Base-by-base conservation (phyloP, 2,329 filamentous ascomycete species). In the Hypoxylon sp. region DNA sequence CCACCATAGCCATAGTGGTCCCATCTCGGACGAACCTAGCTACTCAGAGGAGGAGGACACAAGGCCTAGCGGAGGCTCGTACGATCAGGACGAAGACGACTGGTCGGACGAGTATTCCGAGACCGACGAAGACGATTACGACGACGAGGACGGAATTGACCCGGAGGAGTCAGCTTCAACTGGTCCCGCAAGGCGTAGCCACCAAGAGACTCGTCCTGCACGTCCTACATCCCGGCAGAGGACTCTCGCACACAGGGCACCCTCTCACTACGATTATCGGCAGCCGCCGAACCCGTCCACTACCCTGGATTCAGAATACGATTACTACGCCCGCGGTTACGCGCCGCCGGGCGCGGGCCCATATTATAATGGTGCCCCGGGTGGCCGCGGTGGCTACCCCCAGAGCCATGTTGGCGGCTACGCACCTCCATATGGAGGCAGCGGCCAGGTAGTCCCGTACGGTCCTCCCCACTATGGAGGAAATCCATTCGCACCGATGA, bases 291-390 rank as follows among this genome's bases (percentile, higher is more conserved):
- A 72, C 69, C 83, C 85, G 70, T 82, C 87, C 60, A 87, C 88
- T 82, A 91, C 86, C 77, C 84, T 87, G 82, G 90, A 91, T 77
- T 86, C 86, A 36, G 84, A 92, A 23, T 89, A 92, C n/a, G 90
- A 86, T 76, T 78, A 74, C 73, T 82, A 79, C 82, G 84, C 81
- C 79, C 79, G 75, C 45, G 74, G 77, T 55, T 80, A 76, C 60
- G 59, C 63, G 60, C 71, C 73, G 58, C 71, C 72, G 25, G 62
- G 59, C 51, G 57, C 52, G n/a, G 60, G 45, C 53, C 71, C 69
- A 53, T 77, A 75, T 63, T 82, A 79, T 67, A 72, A 73, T 45
- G 76, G 77, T 25, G 53, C 38, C 7, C 53, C 53, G 38, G 53
- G 38, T 59, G 73, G 80, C 64, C 75, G 79, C 65, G 78, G 71